These are phyloP conservation scores for Aureobasidium sp. DNA, from an alignment of 2,329 filamentous ascomycete species.

Conservation along the genomic window DNA sequence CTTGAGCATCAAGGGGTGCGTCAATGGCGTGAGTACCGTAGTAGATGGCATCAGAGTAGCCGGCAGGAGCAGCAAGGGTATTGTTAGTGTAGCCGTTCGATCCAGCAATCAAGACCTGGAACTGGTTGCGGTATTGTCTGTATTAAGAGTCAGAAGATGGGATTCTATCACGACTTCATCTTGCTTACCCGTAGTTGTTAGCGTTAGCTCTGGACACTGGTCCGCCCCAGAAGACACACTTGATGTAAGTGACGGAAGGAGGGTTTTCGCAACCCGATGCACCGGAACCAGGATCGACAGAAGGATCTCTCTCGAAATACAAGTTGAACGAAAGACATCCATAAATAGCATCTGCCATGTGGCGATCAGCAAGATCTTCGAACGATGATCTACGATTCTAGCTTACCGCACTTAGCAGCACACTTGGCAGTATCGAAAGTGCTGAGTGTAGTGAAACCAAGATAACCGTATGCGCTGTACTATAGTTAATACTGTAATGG, in stretches of 20 bases:
- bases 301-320: constrained; percentile 21
- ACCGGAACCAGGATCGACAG: neutral
- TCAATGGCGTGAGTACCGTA: constrained; percentile 32
- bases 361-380: neutral
- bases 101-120: constrained; percentile 37
- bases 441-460: constrained; percentile 7
- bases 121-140: constrained; percentile 25
- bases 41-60: constrained; percentile 22
- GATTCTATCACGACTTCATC: too few species aligned
- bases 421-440: constrained; percentile 21
- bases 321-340: constrained; percentile 23
- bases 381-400: neutral
- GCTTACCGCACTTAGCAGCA: constrained; percentile 18
- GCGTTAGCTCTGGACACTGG: constrained; percentile 21
- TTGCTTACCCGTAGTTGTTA: constrained; percentile 25
- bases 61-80: constrained; percentile 15
- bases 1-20: constrained; percentile 24
- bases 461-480: constrained; percentile 5
- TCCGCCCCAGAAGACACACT: constrained; percentile 18
- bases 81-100: constrained; percentile 32
- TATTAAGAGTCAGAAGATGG: neutral
- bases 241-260: constrained; percentile 19
- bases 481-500: neutral
- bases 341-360: neutral
- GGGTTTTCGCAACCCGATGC: constrained; percentile 6